A percentile compares a stretch with the other conserved stretches of the same genome.
phyloP scores from a whole-genome alignment of 192 early-diverging fungal genomes.

The Backusella parvicylindrica region DNA sequence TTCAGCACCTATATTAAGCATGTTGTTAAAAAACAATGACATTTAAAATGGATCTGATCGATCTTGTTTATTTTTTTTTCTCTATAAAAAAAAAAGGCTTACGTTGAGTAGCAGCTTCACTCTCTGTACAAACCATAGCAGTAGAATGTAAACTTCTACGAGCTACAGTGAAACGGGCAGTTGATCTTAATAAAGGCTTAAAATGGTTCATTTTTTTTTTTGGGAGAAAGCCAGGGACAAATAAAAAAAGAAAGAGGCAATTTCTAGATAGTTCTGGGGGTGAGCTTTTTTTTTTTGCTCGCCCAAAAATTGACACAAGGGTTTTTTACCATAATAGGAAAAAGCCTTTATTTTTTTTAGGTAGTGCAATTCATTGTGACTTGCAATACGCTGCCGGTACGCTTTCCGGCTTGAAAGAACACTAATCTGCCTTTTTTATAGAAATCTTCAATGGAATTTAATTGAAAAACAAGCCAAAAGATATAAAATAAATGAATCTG shows the following conservation, averaged over 20 bases:
- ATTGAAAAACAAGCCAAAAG: constrained; percentile 2
- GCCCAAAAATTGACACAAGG: background rate
- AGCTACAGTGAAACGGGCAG: background rate
- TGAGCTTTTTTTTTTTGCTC: no score
- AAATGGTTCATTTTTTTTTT: background rate
- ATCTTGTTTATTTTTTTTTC: background rate
- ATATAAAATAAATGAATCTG: background rate
- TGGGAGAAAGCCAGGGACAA: background rate
- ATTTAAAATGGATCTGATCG: background rate
- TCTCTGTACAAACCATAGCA: background rate
- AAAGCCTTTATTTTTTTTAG: background rate
- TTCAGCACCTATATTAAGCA: constrained; percentile 35
- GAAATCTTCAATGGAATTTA: background rate
- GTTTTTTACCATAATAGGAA: background rate
- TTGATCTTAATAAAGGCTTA: constrained; percentile 1
- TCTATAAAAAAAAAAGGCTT: background rate
- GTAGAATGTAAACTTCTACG: constrained; percentile 1
- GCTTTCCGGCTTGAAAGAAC: background rate
- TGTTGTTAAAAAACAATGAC: background rate
- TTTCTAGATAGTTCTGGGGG: background rate
- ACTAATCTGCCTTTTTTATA: background rate
- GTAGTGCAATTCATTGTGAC: background rate
- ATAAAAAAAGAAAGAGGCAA: background rate
- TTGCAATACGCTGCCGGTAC: background rate
- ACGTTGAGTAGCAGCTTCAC: constrained; percentile 10